Base-by-base conservation (phyloP, 192 early-diverging fungal species). In the Coemansia biformis region DNA sequence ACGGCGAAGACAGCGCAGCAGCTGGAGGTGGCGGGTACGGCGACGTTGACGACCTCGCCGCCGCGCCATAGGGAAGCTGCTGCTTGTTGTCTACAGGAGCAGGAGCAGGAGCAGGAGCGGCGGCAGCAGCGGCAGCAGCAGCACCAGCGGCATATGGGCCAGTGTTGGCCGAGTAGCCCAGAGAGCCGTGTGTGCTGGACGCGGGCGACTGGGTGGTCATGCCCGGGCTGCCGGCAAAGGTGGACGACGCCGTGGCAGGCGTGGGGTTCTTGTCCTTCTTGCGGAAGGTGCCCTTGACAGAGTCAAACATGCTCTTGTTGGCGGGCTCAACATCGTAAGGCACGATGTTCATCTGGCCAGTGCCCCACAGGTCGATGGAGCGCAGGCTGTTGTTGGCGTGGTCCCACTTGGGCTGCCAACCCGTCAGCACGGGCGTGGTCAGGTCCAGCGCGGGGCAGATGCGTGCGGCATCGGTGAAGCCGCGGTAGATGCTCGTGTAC, bases 401-500 rank as follows among this genome's bases (percentile, higher is more conserved):
- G 0, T 28, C 43, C 70, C 63, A 66, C 50, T 66, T 65, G 11
- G 47, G 54, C 50, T 66, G 57, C 63, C 63, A 74, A 12, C 63
- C 63, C 24, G 46, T 48, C 11, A 66, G 26, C 17, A 64, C 74
- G 0, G 66, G 57, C 37, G 51, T 66, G 13, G 65, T 49, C 16
- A 80, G 38, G 30, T 84, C 78, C 61, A 83, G 84, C 35, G 78
- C 75, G 9, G 78, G 79, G 29, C 73, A 75, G 23, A 47, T 56
- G 13, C 72, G 38, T 10, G 84, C 55, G 7, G 76, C 74, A 3
- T 84, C 71, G 1, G 82, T 76, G n/a, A 74, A 62, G 57, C 78
- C 68, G 18, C 72, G 73, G 36, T 76, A 70, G 62, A 96, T 63
- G 43, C 81, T 74, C 12, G 71, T 67, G 76, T 86, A 88, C 40